A percentile compares a stretch with the other conserved stretches of the same genome.
Evolutionary conservation across 176 grass and related monocot genomes (phyloP).

Genomic region (Cenchrus fungigraminus): DNA sequence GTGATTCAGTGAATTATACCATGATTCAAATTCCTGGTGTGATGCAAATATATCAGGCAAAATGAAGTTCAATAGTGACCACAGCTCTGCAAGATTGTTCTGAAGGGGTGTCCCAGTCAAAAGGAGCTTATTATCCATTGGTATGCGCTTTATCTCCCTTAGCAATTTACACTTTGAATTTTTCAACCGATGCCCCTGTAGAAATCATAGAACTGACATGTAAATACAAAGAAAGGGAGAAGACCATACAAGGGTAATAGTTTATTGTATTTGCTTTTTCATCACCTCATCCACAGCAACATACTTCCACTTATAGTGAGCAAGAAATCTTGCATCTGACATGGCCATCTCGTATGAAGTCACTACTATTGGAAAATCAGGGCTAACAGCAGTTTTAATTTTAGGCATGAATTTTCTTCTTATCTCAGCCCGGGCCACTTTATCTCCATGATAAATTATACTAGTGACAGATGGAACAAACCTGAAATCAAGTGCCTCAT

Average conservation of each 20-base stretch:
- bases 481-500: slow-evolving; percentile 53
- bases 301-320: slow-evolving; percentile 89
- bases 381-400: slow-evolving; percentile 30
- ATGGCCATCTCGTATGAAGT: slow-evolving; percentile 92
- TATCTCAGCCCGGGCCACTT: slow-evolving; percentile 63
- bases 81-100: slow-evolving; percentile 96
- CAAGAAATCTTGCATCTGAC: slow-evolving; percentile 71
- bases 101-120: slow-evolving; percentile 96
- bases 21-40: slow-evolving; percentile 91
- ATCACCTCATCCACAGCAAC: slow-evolving; percentile 93
- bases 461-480: slow-evolving; percentile 79
- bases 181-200: slow-evolving; percentile 94
- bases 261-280: neutral
- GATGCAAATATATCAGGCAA: slow-evolving; percentile 98
- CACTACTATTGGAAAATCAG: slow-evolving; percentile 80
- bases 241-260: slow-evolving; percentile 15
- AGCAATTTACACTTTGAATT: slow-evolving; percentile 84
- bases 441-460: slow-evolving; percentile 87
- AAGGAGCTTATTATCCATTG: slow-evolving; percentile 97
- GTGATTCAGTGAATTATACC: slow-evolving; percentile 47
- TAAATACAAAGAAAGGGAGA: slow-evolving; percentile 22
- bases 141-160: slow-evolving; percentile 75
- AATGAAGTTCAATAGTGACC: slow-evolving; percentile 98
- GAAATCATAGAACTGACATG: neutral
- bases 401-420: slow-evolving; percentile 88